Conservation (phyloP, 2,329 filamentous ascomycete species). For the Dendrostoma leiphaemia region DNA sequence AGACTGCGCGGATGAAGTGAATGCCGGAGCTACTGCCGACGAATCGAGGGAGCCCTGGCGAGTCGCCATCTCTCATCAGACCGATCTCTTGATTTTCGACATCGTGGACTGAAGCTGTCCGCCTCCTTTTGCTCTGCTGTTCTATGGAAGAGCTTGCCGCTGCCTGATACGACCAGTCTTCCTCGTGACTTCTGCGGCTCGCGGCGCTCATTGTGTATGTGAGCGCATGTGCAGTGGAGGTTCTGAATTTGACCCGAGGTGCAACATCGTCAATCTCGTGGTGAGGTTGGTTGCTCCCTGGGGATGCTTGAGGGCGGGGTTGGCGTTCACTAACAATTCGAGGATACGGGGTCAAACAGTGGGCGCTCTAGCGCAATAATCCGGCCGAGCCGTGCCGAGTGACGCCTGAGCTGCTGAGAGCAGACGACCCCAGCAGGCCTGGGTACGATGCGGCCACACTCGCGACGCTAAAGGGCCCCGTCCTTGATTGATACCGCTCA, state of each 20-base stretch:
- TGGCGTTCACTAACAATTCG: not conserved
- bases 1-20: slow-evolving; percentile 57
- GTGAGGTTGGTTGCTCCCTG: no score
- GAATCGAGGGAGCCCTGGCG: slow-evolving; percentile 49
- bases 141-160: slow-evolving; percentile 3
- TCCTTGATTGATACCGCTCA: no score
- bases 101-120: slow-evolving; percentile 5
- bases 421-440: no score
- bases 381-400: not conserved
- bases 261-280: not conserved
- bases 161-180: slow-evolving; percentile 1
- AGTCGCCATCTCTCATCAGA: slow-evolving; percentile 46
- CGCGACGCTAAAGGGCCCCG: not conserved
- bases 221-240: not conserved
- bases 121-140: slow-evolving; percentile 8
- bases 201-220: slow-evolving; percentile 2
- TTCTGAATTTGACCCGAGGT: not conserved
- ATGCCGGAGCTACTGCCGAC: slow-evolving; percentile 58
- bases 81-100: slow-evolving; percentile 26
- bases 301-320: no score
- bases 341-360: not conserved
- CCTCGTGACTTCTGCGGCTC: slow-evolving; percentile 1
- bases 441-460: no score
- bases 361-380: not conserved
- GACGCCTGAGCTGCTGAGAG: not conserved